Percentiles rank a stretch among this genome's conserved stretches.
These are phyloP conservation scores for Lasiosphaeria ovina DNA, from an alignment of 495 filamentous ascomycete species.

Conservation along the genomic window DNA sequence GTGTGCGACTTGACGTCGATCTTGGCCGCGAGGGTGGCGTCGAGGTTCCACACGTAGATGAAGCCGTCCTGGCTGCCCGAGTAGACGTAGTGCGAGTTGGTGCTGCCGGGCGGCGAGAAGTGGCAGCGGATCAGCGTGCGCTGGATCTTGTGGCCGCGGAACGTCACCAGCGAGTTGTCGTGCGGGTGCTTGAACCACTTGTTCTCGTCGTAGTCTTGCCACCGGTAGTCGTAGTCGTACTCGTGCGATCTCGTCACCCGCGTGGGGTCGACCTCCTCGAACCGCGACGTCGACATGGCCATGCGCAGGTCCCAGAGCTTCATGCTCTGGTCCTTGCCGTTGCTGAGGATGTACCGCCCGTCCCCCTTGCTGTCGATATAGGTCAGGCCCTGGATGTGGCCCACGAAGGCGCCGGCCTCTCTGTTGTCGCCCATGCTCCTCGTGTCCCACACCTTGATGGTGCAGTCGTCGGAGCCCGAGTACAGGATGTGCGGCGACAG, in stretches of 20 bases:
- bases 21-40: slow-evolving; percentile 78
- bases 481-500: slow-evolving; percentile 92
- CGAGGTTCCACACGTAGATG: slow-evolving; percentile 90
- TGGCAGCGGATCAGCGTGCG: slow-evolving; percentile 92
- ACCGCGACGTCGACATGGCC: slow-evolving; percentile 70
- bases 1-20: slow-evolving; percentile 77
- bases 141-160: slow-evolving; percentile 82
- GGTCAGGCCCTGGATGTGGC: slow-evolving; percentile 91
- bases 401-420: slow-evolving; percentile 87
- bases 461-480: slow-evolving; percentile 92
- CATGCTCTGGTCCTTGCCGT: slow-evolving; percentile 94
- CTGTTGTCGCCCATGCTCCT: slow-evolving; percentile 83
- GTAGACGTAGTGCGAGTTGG: slow-evolving; percentile 91
- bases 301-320: slow-evolving; percentile 93
- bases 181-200: slow-evolving; percentile 73
- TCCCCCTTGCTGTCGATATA: slow-evolving; percentile 97
- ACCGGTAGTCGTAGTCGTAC: slow-evolving; percentile 84
- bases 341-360: slow-evolving; percentile 89
- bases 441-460: slow-evolving; percentile 95
- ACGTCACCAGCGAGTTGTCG: slow-evolving; percentile 92
- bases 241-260: slow-evolving; percentile 46
- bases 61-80: slow-evolving; percentile 83
- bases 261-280: slow-evolving; percentile 47
- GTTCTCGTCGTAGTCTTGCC: slow-evolving; percentile 64
- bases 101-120: slow-evolving; percentile 86